Base-by-base conservation (phyloP, 345 rosid genomes). In the Noccaea caerulescens region DNA sequence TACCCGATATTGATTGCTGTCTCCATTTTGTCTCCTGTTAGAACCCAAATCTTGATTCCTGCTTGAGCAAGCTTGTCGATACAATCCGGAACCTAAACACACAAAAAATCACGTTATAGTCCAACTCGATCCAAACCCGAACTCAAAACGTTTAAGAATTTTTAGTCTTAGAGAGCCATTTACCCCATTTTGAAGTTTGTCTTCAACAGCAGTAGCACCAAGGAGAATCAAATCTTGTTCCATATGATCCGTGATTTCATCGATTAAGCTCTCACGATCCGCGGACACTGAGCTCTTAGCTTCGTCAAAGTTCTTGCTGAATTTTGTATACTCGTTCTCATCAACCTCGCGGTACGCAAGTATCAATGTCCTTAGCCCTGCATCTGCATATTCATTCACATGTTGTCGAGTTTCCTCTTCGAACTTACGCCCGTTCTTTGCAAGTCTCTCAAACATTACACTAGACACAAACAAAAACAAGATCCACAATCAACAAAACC, bases 1-100 rank as follows among this genome's bases (percentile, higher is more conserved):
- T 73, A 91, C 98, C 98, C 98, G 5, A 93, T 91, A 68, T 93
- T 93, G 58, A 93, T 91, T 5, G 98, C 98, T 0, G 98, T 93
- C 84, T 93, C 98, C 97, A 93, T 89, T 78, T 93, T 93, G 77
- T 93, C 98, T 71, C 98, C 97, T 1, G 98, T 93, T 81, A 93
- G 79, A 64, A 93, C 95, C 98, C 98, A 93, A 68, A 93, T 64
- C 76, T 93, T 93, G 32, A 87, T 93, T 63, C 98, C 97, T 36
- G 98, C 97, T 82, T 89, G 97, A 7, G 98, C 97, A 58, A 93
- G 96, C 71, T 91, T 93, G 79, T 91, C 97, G 5, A 93, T 93
- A 81, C 98, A 93, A 54, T 87, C 98, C 30, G 98, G 98, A 84
- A 93, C 98, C 98, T 93, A 71, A 58, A 10, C 3, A 63, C 7